Percentiles rank a stretch among this genome's conserved stretches.
Evolutionary conservation across 305 asterid genomes (phyloP).

Genomic region (Petunia hybrid): DNA sequence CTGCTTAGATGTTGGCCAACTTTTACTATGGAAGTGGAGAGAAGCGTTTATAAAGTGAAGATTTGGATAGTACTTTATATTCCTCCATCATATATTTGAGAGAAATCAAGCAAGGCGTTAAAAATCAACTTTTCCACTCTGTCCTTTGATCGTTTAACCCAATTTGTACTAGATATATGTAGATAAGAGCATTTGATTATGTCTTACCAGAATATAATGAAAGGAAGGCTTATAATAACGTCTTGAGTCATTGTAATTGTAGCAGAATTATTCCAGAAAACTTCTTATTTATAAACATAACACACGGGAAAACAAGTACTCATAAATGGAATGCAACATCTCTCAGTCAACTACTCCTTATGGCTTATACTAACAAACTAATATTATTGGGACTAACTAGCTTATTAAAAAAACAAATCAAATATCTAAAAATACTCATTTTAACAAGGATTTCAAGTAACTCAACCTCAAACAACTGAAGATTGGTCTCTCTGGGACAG

Average conservation of each 20-base stretch:
- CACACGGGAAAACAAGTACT: not conserved
- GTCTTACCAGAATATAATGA: no score
- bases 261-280: not conserved
- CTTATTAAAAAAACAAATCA: not conserved
- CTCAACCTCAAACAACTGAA: conserved; percentile 39
- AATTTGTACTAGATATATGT: no score
- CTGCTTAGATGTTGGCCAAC: no score
- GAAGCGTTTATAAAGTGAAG: no score
- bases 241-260: not conserved
- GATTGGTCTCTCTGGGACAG: conserved; percentile 57
- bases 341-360: not conserved
- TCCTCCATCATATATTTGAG: no score
- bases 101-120: no score
- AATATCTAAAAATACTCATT: not conserved
- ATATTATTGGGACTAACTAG: not conserved
- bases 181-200: no score
- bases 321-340: not conserved
- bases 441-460: conserved; percentile 25
- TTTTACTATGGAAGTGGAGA: no score
- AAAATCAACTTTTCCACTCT: no score
- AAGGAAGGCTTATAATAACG: no score
- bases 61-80: no score
- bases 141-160: no score
- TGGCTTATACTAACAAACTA: not conserved
- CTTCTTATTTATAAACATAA: not conserved